Evolutionary conservation across 768 basidiomycete species (phyloP).

Genomic region (Leccinellum luteum): DNA sequence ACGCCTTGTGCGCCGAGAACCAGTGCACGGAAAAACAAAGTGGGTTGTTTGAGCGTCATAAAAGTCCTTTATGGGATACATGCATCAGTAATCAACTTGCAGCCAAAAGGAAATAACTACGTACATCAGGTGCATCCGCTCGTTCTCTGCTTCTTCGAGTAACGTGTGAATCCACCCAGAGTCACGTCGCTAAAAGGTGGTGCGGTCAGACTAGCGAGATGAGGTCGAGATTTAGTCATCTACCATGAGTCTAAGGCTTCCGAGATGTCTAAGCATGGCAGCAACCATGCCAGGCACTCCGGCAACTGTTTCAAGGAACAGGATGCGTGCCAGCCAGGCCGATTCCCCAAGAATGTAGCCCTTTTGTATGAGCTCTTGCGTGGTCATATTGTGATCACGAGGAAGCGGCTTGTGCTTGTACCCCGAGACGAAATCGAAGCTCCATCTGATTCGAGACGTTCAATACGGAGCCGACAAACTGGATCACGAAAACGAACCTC

Average conservation of each 20-base stretch:
- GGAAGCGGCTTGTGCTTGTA: slow-evolving; percentile 78
- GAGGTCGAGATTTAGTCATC: slow-evolving; percentile 19
- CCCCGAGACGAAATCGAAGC: slow-evolving; percentile 82
- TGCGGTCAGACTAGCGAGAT: slow-evolving; percentile 6
- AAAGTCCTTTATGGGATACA: slow-evolving; percentile 66
- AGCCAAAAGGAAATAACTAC: slow-evolving; percentile 1
- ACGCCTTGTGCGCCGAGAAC: slow-evolving; percentile 91
- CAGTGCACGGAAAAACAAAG: slow-evolving; percentile 74
- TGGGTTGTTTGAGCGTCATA: slow-evolving; percentile 85
- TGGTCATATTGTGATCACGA: slow-evolving; percentile 56
- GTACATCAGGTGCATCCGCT: slow-evolving; percentile 92
- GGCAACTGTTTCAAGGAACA: slow-evolving; percentile 85
- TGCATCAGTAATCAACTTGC: slow-evolving; percentile 13
- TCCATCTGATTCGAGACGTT: slow-evolving; percentile 38
- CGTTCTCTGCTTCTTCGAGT: slow-evolving; percentile 94
- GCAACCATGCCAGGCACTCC: slow-evolving; percentile 98
- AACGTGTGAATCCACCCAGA: slow-evolving; percentile 89
- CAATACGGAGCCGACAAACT: neutral
- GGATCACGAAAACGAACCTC: slow-evolving; percentile 35
- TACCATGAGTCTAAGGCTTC: slow-evolving; percentile 86
- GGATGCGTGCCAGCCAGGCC: slow-evolving; percentile 70
- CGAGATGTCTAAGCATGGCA: slow-evolving; percentile 82
- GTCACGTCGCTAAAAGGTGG: slow-evolving; percentile 44
- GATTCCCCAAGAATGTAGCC: slow-evolving; percentile 73
- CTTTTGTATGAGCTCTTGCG: slow-evolving; percentile 69